Evolutionary conservation across 345 rosid species (phyloP).

Genomic region (Citrus maxima): DNA sequence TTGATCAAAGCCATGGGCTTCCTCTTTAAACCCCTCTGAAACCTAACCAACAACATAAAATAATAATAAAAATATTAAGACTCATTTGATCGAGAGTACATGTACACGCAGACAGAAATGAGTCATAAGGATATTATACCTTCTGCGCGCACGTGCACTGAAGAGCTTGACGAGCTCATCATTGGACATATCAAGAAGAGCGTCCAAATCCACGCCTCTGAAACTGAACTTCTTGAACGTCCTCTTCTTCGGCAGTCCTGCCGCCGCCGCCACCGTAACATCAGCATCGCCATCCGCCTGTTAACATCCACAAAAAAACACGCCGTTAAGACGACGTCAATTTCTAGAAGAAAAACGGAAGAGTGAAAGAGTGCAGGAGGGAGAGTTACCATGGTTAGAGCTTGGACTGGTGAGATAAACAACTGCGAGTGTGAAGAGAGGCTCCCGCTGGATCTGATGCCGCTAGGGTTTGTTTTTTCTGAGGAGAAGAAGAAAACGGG

Average conservation of each 20-base stretch:
- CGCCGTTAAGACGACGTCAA: not conserved
- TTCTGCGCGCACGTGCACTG: conserved; percentile 90
- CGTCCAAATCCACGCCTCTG: conserved; percentile 59
- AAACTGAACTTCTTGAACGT: conserved; percentile 58
- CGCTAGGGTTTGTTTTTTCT: conserved; percentile 28
- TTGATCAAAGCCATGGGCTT: conserved; percentile 87
- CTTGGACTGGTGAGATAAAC: not conserved
- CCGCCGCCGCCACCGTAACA: conserved; percentile 38
- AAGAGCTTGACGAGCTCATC: conserved; percentile 96
- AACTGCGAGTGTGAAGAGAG: not conserved
- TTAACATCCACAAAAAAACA: not conserved
- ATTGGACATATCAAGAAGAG: conserved; percentile 85
- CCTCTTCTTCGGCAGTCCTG: conserved; percentile 50
- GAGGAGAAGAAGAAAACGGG: too few species aligned
- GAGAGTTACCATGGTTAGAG: conserved; percentile 30
- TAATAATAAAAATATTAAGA: not conserved
- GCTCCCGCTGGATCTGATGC: conserved; percentile 16
- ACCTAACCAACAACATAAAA: conserved; percentile 37
- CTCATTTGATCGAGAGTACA: not conserved
- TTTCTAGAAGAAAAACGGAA: not conserved
- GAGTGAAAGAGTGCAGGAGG: not conserved
- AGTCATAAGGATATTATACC: conserved; percentile 30
- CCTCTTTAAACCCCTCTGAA: conserved; percentile 84
- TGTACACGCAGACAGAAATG: not conserved
- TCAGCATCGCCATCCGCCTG: conserved; percentile 49